phyloP scores from a whole-genome alignment of 176 grass and related monocot species.

The Hyparrhenia diplandra region DNA sequence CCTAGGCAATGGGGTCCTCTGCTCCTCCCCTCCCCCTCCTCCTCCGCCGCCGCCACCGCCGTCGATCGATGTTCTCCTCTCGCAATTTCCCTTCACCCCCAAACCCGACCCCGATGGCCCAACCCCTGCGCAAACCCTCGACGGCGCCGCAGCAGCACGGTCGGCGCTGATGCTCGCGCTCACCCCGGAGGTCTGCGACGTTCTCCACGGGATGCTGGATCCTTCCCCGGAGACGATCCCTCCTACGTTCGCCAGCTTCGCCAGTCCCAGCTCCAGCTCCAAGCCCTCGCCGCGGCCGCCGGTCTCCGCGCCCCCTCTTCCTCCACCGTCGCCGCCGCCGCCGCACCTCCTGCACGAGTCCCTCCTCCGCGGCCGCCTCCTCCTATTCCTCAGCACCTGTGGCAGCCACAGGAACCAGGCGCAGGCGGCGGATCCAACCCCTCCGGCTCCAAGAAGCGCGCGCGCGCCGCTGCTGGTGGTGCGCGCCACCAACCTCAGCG shows the following conservation, averaged over 20 bases:
- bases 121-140: not conserved
- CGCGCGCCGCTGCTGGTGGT: conserved; percentile 47
- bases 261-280: conserved; percentile 20
- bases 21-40: not conserved
- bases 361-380: not conserved
- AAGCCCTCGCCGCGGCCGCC: not conserved
- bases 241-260: conserved; percentile 13
- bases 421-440: not conserved
- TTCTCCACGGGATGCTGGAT: conserved; percentile 6
- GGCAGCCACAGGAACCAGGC: too few species aligned
- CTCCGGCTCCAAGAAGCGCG: conserved; percentile 47
- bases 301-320: not conserved
- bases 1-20: conserved; percentile 19
- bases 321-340: not conserved
- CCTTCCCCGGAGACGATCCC: conserved; percentile 30
- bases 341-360: not conserved
- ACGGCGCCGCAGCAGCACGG: not conserved
- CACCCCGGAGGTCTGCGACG: conserved; percentile 17
- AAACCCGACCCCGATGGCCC: conserved; percentile 26
- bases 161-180: conserved; percentile 5
- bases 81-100: conserved; percentile 2
- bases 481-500: conserved; percentile 33
- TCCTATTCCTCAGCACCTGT: too few species aligned
- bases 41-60: conserved; percentile 7
- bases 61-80: not conserved